Base-by-base conservation (phyloP, 495 filamentous ascomycete genomes). In the Penicillium soppii region DNA sequence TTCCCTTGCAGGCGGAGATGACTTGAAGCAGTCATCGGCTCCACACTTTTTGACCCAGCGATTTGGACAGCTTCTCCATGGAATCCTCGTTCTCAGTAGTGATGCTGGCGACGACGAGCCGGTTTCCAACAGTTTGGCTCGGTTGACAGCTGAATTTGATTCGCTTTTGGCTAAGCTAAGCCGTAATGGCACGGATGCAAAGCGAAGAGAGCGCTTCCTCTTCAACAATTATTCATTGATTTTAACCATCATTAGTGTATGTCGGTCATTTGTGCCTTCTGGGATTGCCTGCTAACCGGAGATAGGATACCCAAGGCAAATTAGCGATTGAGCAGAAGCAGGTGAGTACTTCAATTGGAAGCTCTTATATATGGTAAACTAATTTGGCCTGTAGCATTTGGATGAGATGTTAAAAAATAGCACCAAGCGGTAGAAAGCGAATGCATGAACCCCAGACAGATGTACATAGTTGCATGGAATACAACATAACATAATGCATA, bases 71-170 rank as follows among this genome's bases (percentile, higher is more conserved):
- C 82, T 98, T 35, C 66, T 96, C 35, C 88, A 95, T 43, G 89
- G 89, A 5, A 85, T 97, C 17, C 69, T 97, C 27, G 77, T 84
- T 4, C 76, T 97, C 25, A 91, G 88, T 61, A 83, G 82, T 30
- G 91, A 96, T 40, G 89, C 88, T 3, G 91, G 90, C 2, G 94
- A 98, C 57, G 90, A 95, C 54, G 94, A 97, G 68, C 94, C 94
- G 1, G 87, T 97, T 1, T 82, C 83, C 1, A 85, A 86, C 37
- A 95, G 90, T 59, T 66, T 97, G 23, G 75, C 79, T 2, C 77
- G 94, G 26, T 67, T 98, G 48, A 73, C 90, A 7, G 78, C 76
- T 50, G 92, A 96, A 58, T 83, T 88, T 40, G 90, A 96, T 63
- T 75, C 75, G 2, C 91, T 92, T 47, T 60, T 97, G 52, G 80